Percentiles rank a stretch among this genome's conserved stretches.
phyloP scores from a whole-genome alignment of 129 eudicot genomes.

The Centella asiatica region DNA sequence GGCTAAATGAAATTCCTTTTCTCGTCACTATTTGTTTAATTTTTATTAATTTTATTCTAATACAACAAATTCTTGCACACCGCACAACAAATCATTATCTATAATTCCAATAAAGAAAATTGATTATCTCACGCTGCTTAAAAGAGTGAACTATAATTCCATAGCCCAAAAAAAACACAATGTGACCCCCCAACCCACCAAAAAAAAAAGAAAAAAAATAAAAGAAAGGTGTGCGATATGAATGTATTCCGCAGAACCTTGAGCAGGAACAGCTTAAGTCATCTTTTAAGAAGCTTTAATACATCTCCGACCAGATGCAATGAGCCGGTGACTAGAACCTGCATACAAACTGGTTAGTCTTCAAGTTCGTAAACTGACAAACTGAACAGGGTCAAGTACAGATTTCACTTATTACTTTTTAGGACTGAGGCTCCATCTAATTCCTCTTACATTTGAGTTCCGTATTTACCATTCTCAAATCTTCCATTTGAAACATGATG shows the following conservation, averaged over 20 bases:
- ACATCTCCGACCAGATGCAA: slow-evolving; percentile 92
- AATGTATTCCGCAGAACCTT: neutral
- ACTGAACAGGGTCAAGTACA: neutral
- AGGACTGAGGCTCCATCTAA: too few relatives aligned
- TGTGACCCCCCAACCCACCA: too few relatives aligned
- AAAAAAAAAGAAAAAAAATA: too few relatives aligned
- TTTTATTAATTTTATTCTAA: too few relatives aligned
- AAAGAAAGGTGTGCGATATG: neutral
- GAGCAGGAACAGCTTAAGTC: neutral
- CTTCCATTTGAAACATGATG: neutral
- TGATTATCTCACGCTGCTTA: neutral
- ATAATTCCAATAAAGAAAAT: neutral
- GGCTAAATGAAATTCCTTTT: too few relatives aligned
- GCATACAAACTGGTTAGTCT: slow-evolving; percentile 8
- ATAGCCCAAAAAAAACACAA: too few relatives aligned
- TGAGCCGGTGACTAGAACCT: slow-evolving; percentile 94
- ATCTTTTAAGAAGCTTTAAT: slow-evolving; percentile 56
- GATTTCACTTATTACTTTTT: too few relatives aligned
- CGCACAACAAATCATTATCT: neutral
- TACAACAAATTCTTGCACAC: too few relatives aligned
- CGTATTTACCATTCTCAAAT: neutral
- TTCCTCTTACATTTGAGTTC: too few relatives aligned
- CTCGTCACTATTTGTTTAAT: too few relatives aligned
- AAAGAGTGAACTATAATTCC: slow-evolving; percentile 1
- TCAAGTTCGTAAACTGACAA: neutral